Base-by-base conservation (phyloP, 805 yeast species). In the Helenozyma rhizophorensis region DNA sequence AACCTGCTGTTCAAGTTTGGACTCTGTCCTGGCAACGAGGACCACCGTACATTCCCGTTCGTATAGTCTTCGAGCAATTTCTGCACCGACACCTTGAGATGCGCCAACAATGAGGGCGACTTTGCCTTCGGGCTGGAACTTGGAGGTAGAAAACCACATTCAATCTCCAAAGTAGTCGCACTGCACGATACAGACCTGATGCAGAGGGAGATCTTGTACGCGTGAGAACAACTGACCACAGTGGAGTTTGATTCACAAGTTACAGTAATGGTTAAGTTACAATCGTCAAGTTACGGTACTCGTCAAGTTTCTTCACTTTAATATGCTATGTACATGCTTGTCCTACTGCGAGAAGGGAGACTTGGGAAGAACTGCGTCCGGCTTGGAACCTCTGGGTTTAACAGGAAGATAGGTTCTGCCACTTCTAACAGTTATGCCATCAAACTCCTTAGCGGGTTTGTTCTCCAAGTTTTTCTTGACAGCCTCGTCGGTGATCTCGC, bases 11-110 rank as follows among this genome's bases (percentile, higher is more conserved):
- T 60, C 43, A 25, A 90, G 64, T 46, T 79, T 81, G 4, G 69
- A 32, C 39, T 71, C 79, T 0, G 90, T 81, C 43, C 98, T 68
- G 1, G 97, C 87, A 9, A 89, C 82, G 13, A 93, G 58, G 2
- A 83, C 62, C 1, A 89, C 84, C 33, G 74, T 70, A 23, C 88
- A 83, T 3, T 81, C 79, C 13, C 53, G 46, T 2, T 65, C 39
- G 35, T 70, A 75, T 28, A 80, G 62, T 34, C 72, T 67, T 25
- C 64, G 62, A 0, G 95, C 95, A 36, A 90, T 57, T 23, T 82
- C 84, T 3, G 78, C 78, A 0, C 98, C 98, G 1, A 90, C 65
- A 0, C 98, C 98, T 51, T 90, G 98, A 0, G 96, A 87, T 0
- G 87, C 97, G 3, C 98, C 98, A 0, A 95, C 76, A n/a, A 90